phyloP scores from a whole-genome alignment of 1,139 yeast species.

The Ashbya aceris region DNA sequence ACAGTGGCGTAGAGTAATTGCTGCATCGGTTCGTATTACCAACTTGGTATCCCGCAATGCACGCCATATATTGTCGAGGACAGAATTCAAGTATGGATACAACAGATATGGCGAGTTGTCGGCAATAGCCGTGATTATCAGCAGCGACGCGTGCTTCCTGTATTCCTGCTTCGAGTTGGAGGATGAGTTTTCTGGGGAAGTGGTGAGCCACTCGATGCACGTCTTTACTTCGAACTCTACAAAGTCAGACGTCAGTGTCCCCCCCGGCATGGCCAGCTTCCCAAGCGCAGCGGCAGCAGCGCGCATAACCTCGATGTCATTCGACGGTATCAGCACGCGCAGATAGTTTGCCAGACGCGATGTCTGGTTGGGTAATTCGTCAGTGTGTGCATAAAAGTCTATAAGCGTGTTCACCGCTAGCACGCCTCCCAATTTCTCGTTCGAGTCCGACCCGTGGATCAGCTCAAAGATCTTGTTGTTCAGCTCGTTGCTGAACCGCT shows the following conservation, averaged over 20 bases:
- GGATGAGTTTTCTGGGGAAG: slow-evolving; percentile 32
- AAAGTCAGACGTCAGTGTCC: slow-evolving; percentile 80
- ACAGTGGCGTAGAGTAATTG: slow-evolving; percentile 70
- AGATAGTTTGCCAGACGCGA: slow-evolving; percentile 85
- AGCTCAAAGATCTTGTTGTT: slow-evolving; percentile 83
- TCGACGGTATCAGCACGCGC: slow-evolving; percentile 70
- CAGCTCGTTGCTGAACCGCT: slow-evolving; percentile 73
- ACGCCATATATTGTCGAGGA: slow-evolving; percentile 77
- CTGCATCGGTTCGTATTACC: slow-evolving; percentile 73
- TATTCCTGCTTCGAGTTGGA: slow-evolving; percentile 66
- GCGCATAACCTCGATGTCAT: slow-evolving; percentile 75
- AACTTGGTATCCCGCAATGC: slow-evolving; percentile 75
- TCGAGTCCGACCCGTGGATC: slow-evolving; percentile 62
- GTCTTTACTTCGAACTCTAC: slow-evolving; percentile 88
- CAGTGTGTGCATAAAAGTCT: slow-evolving; percentile 65
- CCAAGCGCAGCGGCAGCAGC: slow-evolving; percentile 84
- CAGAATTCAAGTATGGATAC: slow-evolving; percentile 67
- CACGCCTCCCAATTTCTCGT: slow-evolving; percentile 80
- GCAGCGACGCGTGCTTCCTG: slow-evolving; percentile 83
- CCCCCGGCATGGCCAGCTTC: slow-evolving; percentile 80
- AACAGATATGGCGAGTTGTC: slow-evolving; percentile 79
- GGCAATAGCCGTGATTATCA: slow-evolving; percentile 76
- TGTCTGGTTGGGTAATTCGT: slow-evolving; percentile 80
- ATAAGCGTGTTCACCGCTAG: slow-evolving; percentile 83
- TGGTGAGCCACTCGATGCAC: slow-evolving; percentile 83